Evolutionary conservation across 805 yeast species (phyloP).

Genomic region (Ogataea populi-albae): DNA sequence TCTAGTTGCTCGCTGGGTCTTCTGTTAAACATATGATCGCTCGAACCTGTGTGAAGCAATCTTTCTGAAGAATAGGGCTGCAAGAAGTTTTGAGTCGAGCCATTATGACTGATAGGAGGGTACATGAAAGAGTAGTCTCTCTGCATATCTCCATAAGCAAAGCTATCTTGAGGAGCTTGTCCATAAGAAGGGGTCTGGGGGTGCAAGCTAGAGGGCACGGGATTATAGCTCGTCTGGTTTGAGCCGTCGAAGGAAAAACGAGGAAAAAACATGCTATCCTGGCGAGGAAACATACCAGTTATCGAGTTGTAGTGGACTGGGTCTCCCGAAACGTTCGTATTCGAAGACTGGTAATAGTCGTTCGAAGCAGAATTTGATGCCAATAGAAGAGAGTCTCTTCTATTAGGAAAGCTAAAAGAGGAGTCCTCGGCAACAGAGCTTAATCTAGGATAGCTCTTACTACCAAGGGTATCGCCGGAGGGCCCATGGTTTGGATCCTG

Average conservation of each 20-base stretch:
- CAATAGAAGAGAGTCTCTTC: constrained; percentile 26
- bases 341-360: constrained; percentile 13
- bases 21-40: constrained; percentile 31
- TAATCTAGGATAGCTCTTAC: constrained; percentile 17
- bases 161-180: constrained; percentile 20
- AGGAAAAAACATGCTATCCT: constrained; percentile 30
- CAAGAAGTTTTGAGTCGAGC: constrained; percentile 16
- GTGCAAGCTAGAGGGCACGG: constrained; percentile 8
- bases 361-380: constrained; percentile 17
- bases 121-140: constrained; percentile 28
- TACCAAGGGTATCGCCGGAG: constrained; percentile 15
- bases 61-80: constrained; percentile 30
- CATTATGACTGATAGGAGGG: constrained; percentile 21
- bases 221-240: constrained; percentile 19
- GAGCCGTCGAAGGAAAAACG: constrained; percentile 29
- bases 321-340: constrained; percentile 7
- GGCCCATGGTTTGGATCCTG: constrained; percentile 20
- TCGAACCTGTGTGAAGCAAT: constrained; percentile 17
- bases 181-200: constrained; percentile 11
- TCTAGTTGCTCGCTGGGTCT: constrained; percentile 52
- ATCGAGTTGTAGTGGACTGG: constrained; percentile 19
- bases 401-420: constrained; percentile 24
- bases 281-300: constrained; percentile 24
- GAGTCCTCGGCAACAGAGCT: constrained; percentile 27
- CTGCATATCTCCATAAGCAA: constrained; percentile 25